A percentile compares a stretch with the other conserved stretches of the same genome.
These are phyloP conservation scores for Ganoderma sp. DNA, from an alignment of 1,284 basidiomycete species.

Conservation along the genomic window DNA sequence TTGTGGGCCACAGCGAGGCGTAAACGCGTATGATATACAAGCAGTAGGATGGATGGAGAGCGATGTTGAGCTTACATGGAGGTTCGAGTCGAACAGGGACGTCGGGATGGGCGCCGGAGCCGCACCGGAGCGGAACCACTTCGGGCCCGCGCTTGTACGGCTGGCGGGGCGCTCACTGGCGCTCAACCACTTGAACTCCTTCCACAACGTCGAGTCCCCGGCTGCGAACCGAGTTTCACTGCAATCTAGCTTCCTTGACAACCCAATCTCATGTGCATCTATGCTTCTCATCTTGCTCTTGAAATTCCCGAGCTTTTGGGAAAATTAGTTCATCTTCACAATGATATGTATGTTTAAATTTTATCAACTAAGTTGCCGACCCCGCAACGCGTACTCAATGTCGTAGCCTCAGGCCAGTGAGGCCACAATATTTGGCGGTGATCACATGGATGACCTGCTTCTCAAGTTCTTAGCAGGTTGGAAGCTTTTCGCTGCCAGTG, in stretches of 20 bases:
- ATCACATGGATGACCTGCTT: neutral
- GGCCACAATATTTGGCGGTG: neutral
- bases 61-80: conserved; percentile 19
- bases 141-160: conserved; percentile 1
- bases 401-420: too few species aligned
- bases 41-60: conserved; percentile 6
- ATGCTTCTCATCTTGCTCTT: neutral
- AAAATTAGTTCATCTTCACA: neutral
- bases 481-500: neutral
- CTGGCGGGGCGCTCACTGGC: neutral
- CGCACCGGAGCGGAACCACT: conserved; percentile 11
- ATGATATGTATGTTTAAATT: neutral
- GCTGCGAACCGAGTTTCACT: neutral
- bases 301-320: neutral
- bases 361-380: neutral
- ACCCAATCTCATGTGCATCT: neutral
- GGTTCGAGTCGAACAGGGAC: conserved; percentile 14
- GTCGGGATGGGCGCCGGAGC: conserved; percentile 13
- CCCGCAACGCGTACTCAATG: neutral
- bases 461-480: neutral
- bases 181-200: neutral
- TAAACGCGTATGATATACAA: neutral
- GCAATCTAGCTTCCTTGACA: too few species aligned
- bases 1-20: neutral
- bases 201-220: neutral